Evolutionary conservation across 176 grass and related monocot species (phyloP).

Genomic region (Oryza punctata): DNA sequence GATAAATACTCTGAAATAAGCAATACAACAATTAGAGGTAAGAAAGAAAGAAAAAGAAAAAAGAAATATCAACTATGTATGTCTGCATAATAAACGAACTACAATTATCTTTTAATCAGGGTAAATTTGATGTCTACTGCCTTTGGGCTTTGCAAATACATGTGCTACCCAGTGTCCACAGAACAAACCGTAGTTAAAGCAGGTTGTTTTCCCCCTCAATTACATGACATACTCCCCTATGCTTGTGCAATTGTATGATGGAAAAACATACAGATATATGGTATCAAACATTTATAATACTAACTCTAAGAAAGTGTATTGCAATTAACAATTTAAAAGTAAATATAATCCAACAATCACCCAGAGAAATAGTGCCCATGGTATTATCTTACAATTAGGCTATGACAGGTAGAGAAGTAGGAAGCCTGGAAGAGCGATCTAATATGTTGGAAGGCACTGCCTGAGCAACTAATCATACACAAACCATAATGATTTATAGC

Average conservation of each 20-base stretch:
- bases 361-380: neutral
- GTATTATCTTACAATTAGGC: neutral
- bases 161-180: neutral
- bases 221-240: neutral
- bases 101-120: neutral
- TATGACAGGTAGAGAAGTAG: neutral
- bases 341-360: neutral
- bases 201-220: neutral
- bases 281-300: no score
- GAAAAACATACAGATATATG: neutral
- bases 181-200: conserved; percentile 15
- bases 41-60: neutral
- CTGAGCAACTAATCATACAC: neutral
- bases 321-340: neutral
- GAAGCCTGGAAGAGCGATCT: neutral
- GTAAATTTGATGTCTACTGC: neutral
- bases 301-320: no score
- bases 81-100: neutral
- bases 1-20: conserved; percentile 76
- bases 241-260: neutral
- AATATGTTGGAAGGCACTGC: neutral
- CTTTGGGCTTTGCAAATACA: neutral
- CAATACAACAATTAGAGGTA: conserved; percentile 20
- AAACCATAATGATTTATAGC: neutral
- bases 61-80: conserved; percentile 6